A percentile compares a stretch with the other conserved stretches of the same genome.
These are phyloP conservation scores for Rhizomucor miehei DNA, from an alignment of 371 early-diverging fungal species.

Conservation along the genomic window DNA sequence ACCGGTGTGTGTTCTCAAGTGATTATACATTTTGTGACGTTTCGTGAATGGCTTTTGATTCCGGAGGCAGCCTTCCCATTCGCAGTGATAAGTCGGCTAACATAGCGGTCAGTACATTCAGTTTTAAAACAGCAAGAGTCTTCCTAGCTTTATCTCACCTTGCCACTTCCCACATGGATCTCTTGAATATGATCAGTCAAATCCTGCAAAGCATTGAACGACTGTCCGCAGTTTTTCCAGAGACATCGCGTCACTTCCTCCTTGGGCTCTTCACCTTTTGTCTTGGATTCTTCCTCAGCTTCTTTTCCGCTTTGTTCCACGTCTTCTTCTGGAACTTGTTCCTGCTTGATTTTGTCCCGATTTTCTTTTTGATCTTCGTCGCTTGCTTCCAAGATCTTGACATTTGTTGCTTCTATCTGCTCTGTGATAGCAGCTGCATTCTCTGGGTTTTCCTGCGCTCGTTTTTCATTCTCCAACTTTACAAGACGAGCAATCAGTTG, in stretches of 20 bases:
- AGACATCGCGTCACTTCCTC: conserved; percentile 29
- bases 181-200: conserved; percentile 61
- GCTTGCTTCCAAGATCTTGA: not conserved
- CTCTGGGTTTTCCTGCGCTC: conserved; percentile 3
- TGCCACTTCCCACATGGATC: conserved; percentile 50
- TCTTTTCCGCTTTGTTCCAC: conserved; percentile 15
- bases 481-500: conserved; percentile 21
- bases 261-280: conserved; percentile 1
- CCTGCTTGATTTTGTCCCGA: conserved; percentile 2
- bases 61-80: conserved; percentile 81
- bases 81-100: conserved; percentile 71
- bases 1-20: conserved; percentile 85
- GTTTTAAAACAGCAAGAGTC: not conserved
- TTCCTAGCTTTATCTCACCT: conserved; percentile 8
- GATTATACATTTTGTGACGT: conserved; percentile 87
- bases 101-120: not conserved
- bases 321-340: conserved; percentile 7
- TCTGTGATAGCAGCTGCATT: not conserved
- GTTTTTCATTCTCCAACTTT: conserved; percentile 19
- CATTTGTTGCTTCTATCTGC: not conserved
- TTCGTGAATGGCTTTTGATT: conserved; percentile 79
- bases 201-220: conserved; percentile 37
- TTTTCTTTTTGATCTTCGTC: conserved; percentile 7
- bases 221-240: conserved; percentile 54
- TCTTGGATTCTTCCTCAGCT: not conserved